Base-by-base conservation (phyloP, 257 asterid genomes). In the Paraleonurus japonicus region DNA sequence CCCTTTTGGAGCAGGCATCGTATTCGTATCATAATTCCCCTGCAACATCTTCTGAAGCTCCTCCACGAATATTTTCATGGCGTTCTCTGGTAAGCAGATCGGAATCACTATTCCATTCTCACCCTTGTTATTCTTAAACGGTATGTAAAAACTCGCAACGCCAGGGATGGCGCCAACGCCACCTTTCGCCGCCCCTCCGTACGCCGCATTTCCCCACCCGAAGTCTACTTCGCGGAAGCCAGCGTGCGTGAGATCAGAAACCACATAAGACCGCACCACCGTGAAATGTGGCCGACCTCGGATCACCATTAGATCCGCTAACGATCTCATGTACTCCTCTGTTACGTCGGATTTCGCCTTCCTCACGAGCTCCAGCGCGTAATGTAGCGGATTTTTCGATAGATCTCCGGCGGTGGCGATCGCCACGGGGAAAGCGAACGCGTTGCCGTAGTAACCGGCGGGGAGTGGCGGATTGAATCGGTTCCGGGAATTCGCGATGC, bases 191-290 rank as follows among this genome's bases (percentile, higher is more conserved):
- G 90, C 85, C 0, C 97, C 97, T 1, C 89, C 89, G 50, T 85
- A 88, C n/a, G 30, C 84, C 1, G 92, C 73, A 66, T 54, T 82
- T 0, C 96, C 97, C 95, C 93, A 90, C 19, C 94, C 95, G 15
- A 88, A 86, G 24, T 90, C 93, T 32, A 88, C 85, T 5, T 85
- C 85, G 0, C 72, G 83, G 11, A 85, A 86, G 0, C 94, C 93
- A 0, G 85, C 86, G 17, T 84, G 76, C 7, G 85, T 85, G 37
- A 89, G 81, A 41, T 89, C 95, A 0, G 92, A 90, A 3, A 86
- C 89, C 0, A 85, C 17, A 27, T 45, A 88, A 20, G 76, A 72
- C 35, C 88, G 55, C 4, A 79, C 90, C 61, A 84, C 81, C 1
- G 81, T 51, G 67, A 84, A 80, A 78, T 80, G 85, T 0, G 92